phyloP scores from a whole-genome alignment of 305 asterid species.

The Solanum hybrid region DNA sequence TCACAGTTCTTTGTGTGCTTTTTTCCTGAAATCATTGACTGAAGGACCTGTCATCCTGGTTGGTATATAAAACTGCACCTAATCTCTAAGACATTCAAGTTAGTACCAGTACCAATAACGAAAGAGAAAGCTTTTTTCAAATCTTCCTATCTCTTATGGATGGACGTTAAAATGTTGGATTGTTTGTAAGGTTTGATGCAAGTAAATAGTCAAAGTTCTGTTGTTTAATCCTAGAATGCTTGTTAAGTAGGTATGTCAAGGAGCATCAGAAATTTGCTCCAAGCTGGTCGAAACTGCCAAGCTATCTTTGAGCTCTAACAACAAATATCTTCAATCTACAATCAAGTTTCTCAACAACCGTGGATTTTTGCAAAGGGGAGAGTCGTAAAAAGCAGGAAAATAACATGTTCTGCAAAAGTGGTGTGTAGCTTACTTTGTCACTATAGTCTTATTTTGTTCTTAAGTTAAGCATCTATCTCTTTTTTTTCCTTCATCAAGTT shows the following conservation, averaged over 20 bases:
- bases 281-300: slow-evolving; percentile 56
- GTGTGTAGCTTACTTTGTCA: too few relatives aligned
- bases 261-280: slow-evolving; percentile 37
- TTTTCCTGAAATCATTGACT: neutral
- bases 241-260: slow-evolving; percentile 29
- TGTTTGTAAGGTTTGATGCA: neutral
- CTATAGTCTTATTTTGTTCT: too few relatives aligned
- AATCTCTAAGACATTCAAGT: neutral
- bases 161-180: neutral
- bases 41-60: neutral
- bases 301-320: slow-evolving; percentile 39
- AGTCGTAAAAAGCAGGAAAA: neutral
- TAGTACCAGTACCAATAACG: neutral
- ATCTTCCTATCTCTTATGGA: neutral
- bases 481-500: neutral
- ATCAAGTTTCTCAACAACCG: slow-evolving; percentile 27
- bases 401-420: neutral
- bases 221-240: slow-evolving; percentile 2
- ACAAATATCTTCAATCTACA: slow-evolving; percentile 50
- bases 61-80: neutral
- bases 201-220: neutral
- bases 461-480: neutral
- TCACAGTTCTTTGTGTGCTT: neutral
- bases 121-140: neutral
- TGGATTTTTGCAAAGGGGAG: neutral